These are phyloP conservation scores for Fistulinella cinereoalba DNA, from an alignment of 1,284 basidiomycete genomes.

Conservation along the genomic window DNA sequence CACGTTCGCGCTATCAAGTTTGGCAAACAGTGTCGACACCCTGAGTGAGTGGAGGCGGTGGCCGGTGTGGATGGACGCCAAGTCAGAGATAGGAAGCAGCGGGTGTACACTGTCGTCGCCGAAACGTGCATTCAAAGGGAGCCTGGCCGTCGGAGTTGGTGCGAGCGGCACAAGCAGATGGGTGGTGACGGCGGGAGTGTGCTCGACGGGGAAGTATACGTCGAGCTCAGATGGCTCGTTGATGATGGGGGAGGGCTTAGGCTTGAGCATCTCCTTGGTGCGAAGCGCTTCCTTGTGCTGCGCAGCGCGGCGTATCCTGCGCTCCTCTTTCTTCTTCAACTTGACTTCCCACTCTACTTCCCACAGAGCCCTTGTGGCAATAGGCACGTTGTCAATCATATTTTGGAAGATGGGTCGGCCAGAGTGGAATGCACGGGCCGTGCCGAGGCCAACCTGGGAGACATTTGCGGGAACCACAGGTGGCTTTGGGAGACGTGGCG, in stretches of 20 bases:
- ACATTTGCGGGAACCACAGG: constrained; percentile 49
- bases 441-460: constrained; percentile 67
- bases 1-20: constrained; percentile 61
- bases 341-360: constrained; percentile 68
- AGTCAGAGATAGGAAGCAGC: constrained; percentile 54
- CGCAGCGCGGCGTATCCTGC: constrained; percentile 34
- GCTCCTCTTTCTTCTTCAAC: constrained; percentile 43
- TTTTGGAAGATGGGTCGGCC: constrained; percentile 73
- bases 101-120: constrained; percentile 27
- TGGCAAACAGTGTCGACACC: constrained; percentile 64
- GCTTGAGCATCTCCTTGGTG: constrained; percentile 37
- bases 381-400: constrained; percentile 70
- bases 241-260: constrained; percentile 26
- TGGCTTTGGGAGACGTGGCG: constrained; percentile 54
- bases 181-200: constrained; percentile 51
- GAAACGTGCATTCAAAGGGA: constrained; percentile 48
- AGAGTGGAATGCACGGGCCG: constrained; percentile 68
- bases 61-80: constrained; percentile 50
- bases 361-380: constrained; percentile 63
- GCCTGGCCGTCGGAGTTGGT: constrained; percentile 60
- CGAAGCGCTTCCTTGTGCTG: constrained; percentile 19
- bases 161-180: constrained; percentile 70
- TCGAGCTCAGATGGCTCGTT: constrained; percentile 45
- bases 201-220: constrained; percentile 53
- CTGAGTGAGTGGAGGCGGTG: constrained; percentile 58